Percentiles rank a stretch among this genome's conserved stretches.
Evolutionary conservation across 345 rosid genomes (phyloP).

Genomic region (Hirschfeldia incana): DNA sequence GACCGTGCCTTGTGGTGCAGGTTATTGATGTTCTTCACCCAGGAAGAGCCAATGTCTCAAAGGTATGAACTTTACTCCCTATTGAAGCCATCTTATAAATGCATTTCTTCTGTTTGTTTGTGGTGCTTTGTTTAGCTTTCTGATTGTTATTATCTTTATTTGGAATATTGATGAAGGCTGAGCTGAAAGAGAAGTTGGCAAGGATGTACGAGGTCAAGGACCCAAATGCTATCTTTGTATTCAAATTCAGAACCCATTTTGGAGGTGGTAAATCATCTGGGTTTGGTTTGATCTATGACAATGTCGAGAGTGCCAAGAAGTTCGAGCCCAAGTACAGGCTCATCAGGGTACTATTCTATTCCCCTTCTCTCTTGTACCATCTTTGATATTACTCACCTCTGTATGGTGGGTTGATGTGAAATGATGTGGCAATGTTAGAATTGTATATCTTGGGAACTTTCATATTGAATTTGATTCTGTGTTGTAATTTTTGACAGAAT

Average conservation of each 20-base stretch:
- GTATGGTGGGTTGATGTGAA: too few species aligned
- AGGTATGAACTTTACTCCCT: slow-evolving; percentile 46
- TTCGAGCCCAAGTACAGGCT: slow-evolving; percentile 95
- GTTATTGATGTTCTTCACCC: slow-evolving; percentile 96
- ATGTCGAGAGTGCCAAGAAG: slow-evolving; percentile 87
- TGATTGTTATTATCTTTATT: background rate
- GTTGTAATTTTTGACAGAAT: slow-evolving; percentile 49
- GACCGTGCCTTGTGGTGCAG: slow-evolving; percentile 38
- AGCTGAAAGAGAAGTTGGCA: slow-evolving; percentile 79
- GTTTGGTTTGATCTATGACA: slow-evolving; percentile 88
- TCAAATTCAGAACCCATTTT: slow-evolving; percentile 90
- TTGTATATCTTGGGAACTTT: background rate
- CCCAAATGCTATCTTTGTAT: slow-evolving; percentile 83
- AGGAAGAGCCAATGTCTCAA: slow-evolving; percentile 87
- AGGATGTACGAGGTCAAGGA: slow-evolving; percentile 86
- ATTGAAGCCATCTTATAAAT: background rate
- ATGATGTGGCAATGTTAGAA: too few species aligned
- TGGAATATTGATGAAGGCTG: slow-evolving; percentile 49
- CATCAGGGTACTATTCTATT: slow-evolving; percentile 64
- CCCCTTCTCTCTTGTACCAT: background rate
- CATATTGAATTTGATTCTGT: background rate
- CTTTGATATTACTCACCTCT: too few species aligned
- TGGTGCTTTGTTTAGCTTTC: background rate
- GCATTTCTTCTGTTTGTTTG: background rate
- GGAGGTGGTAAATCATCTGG: slow-evolving; percentile 99